Base-by-base conservation (phyloP, 1,284 basidiomycete genomes). In the Leucoagaricus sp. region DNA sequence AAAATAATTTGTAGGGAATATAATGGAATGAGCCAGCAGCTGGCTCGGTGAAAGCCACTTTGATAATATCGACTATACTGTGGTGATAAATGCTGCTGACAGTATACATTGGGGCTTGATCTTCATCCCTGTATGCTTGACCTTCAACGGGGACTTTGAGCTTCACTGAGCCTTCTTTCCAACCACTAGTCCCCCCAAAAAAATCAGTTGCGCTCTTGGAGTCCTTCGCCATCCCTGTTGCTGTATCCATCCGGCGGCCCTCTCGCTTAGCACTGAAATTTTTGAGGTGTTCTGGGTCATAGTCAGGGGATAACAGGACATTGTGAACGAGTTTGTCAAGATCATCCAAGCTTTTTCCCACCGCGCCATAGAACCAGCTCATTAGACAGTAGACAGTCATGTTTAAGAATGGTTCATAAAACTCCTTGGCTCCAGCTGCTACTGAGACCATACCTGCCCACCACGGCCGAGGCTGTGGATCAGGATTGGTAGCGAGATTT, bases 1-100 rank as follows among this genome's bases (percentile, higher is more conserved):
- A 72, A 44, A 62, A 66, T 13, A 63, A 54, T 23, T 64, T 44
- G 54, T 62, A 71, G 28, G 72, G 71, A 2, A 55, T 23, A 10
- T 61, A 62, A 45, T 73, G 68, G 44, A 68, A 70, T 1, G 58
- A 12, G 2, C 57, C 23, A 8, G 68, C 61, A 0, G 45, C 28
- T 0, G 49, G 25, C 29, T 65, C 65, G 2, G 53, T n/a, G 48
- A 67, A 66, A 0, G 64, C 66, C 13, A 59, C 45, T 48, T 63
- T 67, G 54, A 73, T 66, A 17, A 71, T 60, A 15, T 66, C 60
- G 8, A 67, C 23, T 0, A 64, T 60, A n/a, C 53, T 55, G 8
- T 67, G 58, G 53, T 69, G 60, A 23, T 54, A 61, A 6, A 70
- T 15, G 17, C 60, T 62, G 1, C 47, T 17, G 5, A 72, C 60